Conservation (phyloP, 176 grass and related monocot genomes). For the Thalia dealbata region DNA sequence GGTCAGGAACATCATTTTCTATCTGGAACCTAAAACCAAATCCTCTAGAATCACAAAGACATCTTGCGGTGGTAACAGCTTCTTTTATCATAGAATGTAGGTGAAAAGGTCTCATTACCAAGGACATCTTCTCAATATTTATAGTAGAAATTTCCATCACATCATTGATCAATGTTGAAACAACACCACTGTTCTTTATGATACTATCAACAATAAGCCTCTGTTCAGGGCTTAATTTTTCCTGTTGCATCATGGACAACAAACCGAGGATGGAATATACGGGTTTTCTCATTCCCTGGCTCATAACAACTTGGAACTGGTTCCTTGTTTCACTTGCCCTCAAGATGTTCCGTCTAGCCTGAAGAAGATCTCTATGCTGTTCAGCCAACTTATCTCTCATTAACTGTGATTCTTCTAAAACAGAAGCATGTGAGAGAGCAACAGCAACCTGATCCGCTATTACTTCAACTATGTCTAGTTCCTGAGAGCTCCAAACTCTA, state of each 20-base stretch:
- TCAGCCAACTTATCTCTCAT: slow-evolving; percentile 61
- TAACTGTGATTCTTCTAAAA: slow-evolving; percentile 70
- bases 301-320: slow-evolving; percentile 71
- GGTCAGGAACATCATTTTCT: slow-evolving; percentile 52
- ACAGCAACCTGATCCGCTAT: slow-evolving; percentile 80
- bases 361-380: slow-evolving; percentile 49
- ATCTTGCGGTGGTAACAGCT: slow-evolving; percentile 62
- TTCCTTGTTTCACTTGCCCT: slow-evolving; percentile 73
- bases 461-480: slow-evolving; percentile 67
- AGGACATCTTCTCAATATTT: slow-evolving; percentile 50
- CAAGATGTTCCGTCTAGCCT: slow-evolving; percentile 53
- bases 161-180: slow-evolving; percentile 73
- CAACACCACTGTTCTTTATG: slow-evolving; percentile 61
- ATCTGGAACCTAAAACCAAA: slow-evolving; percentile 58
- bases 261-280: slow-evolving; percentile 83
- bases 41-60: slow-evolving; percentile 58
- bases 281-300: slow-evolving; percentile 68
- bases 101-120: slow-evolving; percentile 66
- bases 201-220: slow-evolving; percentile 68
- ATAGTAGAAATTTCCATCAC: slow-evolving; percentile 61
- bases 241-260: slow-evolving; percentile 82
- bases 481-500: slow-evolving; percentile 36
- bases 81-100: slow-evolving; percentile 66
- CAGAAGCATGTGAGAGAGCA: slow-evolving; percentile 58
- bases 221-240: slow-evolving; percentile 73